These are phyloP conservation scores for Globisporangium barbulae DNA, from an alignment of 352 stramenopile genomes.

Conservation along the genomic window DNA sequence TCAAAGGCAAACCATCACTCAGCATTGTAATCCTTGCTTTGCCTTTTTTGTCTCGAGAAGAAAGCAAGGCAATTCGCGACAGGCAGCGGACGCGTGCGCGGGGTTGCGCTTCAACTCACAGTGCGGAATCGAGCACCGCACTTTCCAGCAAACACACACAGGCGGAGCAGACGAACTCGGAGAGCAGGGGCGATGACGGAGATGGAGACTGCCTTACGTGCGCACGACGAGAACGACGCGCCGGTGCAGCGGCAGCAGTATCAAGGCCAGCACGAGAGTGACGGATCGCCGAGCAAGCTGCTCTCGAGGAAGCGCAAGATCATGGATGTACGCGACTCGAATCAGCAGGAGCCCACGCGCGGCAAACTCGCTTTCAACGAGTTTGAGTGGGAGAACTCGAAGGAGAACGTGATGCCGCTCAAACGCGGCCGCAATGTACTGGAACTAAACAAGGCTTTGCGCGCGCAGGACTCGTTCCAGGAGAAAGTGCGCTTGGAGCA, in stretches of 20 bases:
- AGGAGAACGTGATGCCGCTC: conserved; percentile 87
- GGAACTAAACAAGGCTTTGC: conserved; percentile 74
- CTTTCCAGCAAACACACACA: conserved; percentile 1
- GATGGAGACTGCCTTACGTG: conserved; percentile 9
- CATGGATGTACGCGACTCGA: conserved; percentile 23
- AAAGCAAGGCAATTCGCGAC: background rate
- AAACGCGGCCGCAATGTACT: conserved; percentile 74
- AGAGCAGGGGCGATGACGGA: background rate
- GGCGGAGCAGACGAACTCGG: background rate
- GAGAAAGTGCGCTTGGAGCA: conserved; percentile 54
- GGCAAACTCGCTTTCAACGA: conserved; percentile 18
- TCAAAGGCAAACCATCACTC: conserved; percentile 1
- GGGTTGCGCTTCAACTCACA: conserved; percentile 19
- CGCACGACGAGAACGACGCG: conserved; percentile 21
- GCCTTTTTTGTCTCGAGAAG: background rate
- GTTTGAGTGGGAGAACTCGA: conserved; percentile 84
- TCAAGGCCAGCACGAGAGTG: background rate
- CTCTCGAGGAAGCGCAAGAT: conserved; percentile 36
- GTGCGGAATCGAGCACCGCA: conserved; percentile 22
- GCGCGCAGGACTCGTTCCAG: conserved; percentile 59
- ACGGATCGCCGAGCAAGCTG: conserved; percentile 7
- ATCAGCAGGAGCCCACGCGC: background rate
- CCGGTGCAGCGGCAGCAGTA: background rate
- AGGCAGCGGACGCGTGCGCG: conserved; percentile 1
- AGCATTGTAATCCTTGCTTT: background rate